Base-by-base conservation (phyloP, 257 asterid species). In the Avicennia marina region DNA sequence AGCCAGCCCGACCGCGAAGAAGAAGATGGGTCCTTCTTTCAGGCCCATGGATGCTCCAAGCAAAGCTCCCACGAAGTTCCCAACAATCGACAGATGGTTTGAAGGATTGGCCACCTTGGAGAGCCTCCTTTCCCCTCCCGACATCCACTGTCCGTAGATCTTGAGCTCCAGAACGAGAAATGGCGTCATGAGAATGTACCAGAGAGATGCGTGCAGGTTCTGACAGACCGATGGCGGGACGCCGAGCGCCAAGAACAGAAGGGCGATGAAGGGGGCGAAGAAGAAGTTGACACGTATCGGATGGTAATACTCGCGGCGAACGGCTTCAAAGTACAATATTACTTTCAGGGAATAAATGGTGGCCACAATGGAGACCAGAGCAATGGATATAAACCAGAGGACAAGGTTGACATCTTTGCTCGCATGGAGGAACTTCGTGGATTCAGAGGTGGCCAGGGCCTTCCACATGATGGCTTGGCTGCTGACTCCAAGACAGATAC, bases 401-500 rank as follows among this genome's bases (percentile, higher is more conserved):
- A 50, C 68, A 11, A 88, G 78, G 68, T 88, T 88, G 34, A 80
- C 63, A 11, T 79, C 45, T 10, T 67, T 73, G 73, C 63, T 69
- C 16, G 83, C 56, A 52, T 81, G 58, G 22, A 91, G 95, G 77
- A 65, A 91, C 20, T 65, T 36, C 1, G 86, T 87, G 2, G 96
- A 81, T 21, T 64, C 40, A 1, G 96, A 81, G 21, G 81, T 44
- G 0, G 95, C 73, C 2, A 91, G 72, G 7, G 83, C 62, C 64
- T 88, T 91, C 96, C 96, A 91, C 95, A 91, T 71, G n/a, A 83
- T 83, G 66, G 98, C 93, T 67, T 91, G 98, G 77, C 98, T 88
- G 68, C 98, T 70, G n/a, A 85, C 80, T 0, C 98, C 98, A 1
- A 91, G 89, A 24, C 94, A 83, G 57, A 91, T 76, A 29, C 98